Conservation (phyloP, 2,329 filamentous ascomycete species). For the Fusarium tuaranense region DNA sequence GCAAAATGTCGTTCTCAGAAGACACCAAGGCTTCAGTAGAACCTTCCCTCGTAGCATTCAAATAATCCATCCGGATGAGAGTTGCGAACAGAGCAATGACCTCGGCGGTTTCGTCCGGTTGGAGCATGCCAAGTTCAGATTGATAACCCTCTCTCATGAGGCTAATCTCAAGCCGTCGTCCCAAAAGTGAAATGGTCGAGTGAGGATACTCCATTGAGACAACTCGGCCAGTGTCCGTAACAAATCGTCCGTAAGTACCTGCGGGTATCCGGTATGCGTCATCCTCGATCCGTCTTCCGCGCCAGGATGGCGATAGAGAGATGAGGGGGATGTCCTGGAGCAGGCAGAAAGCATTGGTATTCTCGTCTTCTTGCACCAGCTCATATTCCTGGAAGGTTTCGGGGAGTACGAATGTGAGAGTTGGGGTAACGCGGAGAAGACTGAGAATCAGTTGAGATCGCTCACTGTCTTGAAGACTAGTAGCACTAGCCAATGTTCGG, state of each 20-base stretch:
- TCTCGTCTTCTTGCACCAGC: constrained; percentile 86
- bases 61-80: constrained; percentile 67
- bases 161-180: constrained; percentile 78
- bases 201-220: constrained; percentile 83
- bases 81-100: constrained; percentile 80
- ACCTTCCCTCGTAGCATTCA: constrained; percentile 49
- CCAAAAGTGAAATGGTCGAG: constrained; percentile 83
- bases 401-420: constrained; percentile 83
- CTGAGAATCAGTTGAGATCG: constrained; percentile 66
- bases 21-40: constrained; percentile 48
- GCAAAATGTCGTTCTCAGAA: constrained; percentile 60
- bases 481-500: constrained; percentile 66
- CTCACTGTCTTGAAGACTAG: constrained; percentile 47
- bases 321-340: constrained; percentile 74
- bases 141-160: constrained; percentile 67
- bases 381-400: constrained; percentile 79
- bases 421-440: constrained; percentile 76
- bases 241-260: constrained; percentile 76
- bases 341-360: constrained; percentile 82
- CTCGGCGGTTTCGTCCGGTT: constrained; percentile 75
- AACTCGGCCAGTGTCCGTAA: constrained; percentile 81
- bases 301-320: constrained; percentile 58
- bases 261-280: constrained; percentile 72
- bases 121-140: constrained; percentile 64
- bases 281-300: constrained; percentile 57